Conservation (phyloP, 176 grass and related monocot species). For the Eleusine indica region DNA sequence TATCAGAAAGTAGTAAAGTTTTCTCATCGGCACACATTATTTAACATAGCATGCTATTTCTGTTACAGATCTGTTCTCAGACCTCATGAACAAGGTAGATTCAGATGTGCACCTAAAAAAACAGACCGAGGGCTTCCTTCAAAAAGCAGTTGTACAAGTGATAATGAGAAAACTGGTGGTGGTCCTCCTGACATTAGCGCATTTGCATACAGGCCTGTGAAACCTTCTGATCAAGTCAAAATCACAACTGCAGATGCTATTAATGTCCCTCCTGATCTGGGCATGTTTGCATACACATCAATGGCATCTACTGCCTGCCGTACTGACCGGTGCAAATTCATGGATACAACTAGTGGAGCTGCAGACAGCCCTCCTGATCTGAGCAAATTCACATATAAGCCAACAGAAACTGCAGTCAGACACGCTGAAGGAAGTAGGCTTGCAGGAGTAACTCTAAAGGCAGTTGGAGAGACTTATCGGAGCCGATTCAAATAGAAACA, state of each 20-base stretch:
- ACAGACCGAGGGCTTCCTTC: conserved; percentile 12
- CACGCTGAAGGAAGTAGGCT: conserved; percentile 18
- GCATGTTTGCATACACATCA: conserved; percentile 46
- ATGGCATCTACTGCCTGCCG: conserved; percentile 13
- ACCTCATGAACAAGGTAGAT: conserved; percentile 27
- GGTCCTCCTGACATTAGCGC: conserved; percentile 42
- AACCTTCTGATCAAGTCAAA: conserved; percentile 31
- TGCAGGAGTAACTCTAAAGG: background rate
- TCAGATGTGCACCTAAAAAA: conserved; percentile 30
- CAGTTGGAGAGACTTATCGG: conserved; percentile 19
- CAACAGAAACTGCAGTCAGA: background rate
- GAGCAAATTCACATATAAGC: conserved; percentile 41
- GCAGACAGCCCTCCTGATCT: conserved; percentile 47
- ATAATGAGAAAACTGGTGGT: background rate
- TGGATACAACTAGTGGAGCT: background rate
- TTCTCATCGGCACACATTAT: background rate
- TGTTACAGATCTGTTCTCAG: conserved; percentile 36
- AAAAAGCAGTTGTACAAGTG: conserved; percentile 38
- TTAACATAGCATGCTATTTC: conserved; percentile 29
- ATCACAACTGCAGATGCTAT: conserved; percentile 18
- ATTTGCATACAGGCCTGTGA: conserved; percentile 43
- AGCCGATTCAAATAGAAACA: conserved; percentile 21
- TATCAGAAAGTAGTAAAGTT: background rate
- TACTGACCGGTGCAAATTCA: conserved; percentile 19
- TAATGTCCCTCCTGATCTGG: conserved; percentile 31